phyloP scores from a whole-genome alignment of 768 basidiomycete species.

The Sarcodon sp. region DNA sequence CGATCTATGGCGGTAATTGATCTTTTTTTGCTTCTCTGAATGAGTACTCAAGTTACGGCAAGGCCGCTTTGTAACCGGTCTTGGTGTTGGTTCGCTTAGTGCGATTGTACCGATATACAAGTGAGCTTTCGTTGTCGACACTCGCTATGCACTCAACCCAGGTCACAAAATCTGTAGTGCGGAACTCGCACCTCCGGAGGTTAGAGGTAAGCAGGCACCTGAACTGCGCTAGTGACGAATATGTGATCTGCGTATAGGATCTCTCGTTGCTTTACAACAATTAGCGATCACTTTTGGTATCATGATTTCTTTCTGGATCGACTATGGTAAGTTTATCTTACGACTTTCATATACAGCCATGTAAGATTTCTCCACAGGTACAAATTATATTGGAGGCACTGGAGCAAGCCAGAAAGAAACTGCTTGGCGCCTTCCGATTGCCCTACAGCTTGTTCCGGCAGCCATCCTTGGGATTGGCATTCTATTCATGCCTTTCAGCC shows the following conservation, averaged over 20 bases:
- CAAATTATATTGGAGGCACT: conserved; percentile 63
- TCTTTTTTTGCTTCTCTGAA: neutral
- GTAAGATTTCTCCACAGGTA: conserved; percentile 12
- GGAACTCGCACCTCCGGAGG: conserved; percentile 66
- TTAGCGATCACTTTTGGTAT: conserved; percentile 75
- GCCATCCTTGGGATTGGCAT: conserved; percentile 59
- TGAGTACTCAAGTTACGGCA: neutral
- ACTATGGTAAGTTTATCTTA: conserved; percentile 12
- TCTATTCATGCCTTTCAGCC: conserved; percentile 71
- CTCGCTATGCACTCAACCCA: neutral
- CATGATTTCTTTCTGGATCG: conserved; percentile 44
- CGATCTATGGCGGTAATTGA: conserved; percentile 48
- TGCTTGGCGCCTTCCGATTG: conserved; percentile 68
- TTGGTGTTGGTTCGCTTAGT: conserved; percentile 70
- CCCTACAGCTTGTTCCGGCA: conserved; percentile 64
- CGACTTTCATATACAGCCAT: no score
- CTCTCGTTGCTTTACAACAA: conserved; percentile 68
- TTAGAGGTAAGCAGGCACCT: conserved; percentile 40
- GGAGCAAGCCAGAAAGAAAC: conserved; percentile 43
- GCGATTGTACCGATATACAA: conserved; percentile 83
- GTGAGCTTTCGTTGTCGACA: conserved; percentile 6
- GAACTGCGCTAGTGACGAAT: no score
- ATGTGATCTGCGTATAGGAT: no score
- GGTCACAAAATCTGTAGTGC: conserved; percentile 13
- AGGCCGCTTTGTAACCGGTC: conserved; percentile 66